A percentile compares a stretch with the other conserved stretches of the same genome.
Conservation (phyloP, 1,284 basidiomycete species). For the Tilletia horrida region DNA sequence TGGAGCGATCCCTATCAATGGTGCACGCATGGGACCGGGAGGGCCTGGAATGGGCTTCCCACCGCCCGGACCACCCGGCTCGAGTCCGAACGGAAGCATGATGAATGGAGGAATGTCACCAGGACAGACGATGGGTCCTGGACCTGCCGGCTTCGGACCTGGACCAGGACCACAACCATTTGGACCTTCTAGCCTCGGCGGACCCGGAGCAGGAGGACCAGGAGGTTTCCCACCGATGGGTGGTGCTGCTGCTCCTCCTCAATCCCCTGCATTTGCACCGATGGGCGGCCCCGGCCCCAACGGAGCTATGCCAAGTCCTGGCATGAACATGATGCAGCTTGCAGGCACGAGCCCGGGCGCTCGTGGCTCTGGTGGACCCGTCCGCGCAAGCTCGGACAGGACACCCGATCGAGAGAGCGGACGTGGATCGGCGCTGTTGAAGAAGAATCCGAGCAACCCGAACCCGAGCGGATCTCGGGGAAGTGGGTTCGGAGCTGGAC, state of each 20-base stretch:
- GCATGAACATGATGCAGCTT: neutral
- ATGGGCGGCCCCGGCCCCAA: neutral
- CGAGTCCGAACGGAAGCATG: conserved; percentile 2
- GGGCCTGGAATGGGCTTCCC: neutral
- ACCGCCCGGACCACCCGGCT: neutral
- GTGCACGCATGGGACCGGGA: no score
- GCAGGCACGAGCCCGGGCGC: neutral
- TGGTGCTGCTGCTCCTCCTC: no score
- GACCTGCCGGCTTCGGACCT: no score
- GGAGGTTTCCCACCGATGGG: neutral
- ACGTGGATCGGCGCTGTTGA: conserved; percentile 36
- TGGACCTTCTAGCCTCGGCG: no score
- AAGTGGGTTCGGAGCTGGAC: neutral
- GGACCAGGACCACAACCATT: no score
- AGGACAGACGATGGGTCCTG: no score
- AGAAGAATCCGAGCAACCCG: conserved; percentile 50
- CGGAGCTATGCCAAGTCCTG: neutral
- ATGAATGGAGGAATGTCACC: no score
- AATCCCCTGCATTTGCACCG: neutral
- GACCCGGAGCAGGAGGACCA: no score
- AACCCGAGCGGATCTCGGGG: conserved; percentile 30
- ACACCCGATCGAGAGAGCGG: conserved; percentile 25
- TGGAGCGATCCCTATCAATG: no score
- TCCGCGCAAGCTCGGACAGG: conserved; percentile 14
- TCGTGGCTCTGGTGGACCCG: conserved; percentile 7